Evolutionary conservation across 345 rosid species (phyloP), one percentile per base, ranked within the genome.

Genomic region (Citrus australasica): DNA sequence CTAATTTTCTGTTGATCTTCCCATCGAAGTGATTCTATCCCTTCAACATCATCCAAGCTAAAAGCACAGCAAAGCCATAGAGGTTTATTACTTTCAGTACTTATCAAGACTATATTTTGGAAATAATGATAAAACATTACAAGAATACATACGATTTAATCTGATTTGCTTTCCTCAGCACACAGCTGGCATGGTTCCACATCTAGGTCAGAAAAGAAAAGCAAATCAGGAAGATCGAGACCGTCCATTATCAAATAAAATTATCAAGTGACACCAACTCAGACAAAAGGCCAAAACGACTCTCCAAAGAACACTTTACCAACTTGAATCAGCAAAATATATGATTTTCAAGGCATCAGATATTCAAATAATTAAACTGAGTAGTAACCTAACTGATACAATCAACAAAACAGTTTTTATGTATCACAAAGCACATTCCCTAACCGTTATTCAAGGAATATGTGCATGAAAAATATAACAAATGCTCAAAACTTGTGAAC

Each of bases 11-110:
- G 91, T 79, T 95, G 98, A 86, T 95, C 98, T 80, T 95, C 98
- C 98, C 98, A 95, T 33, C 98, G 92, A 78, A 95, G 94, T 25
- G 90, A 83, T 82, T 95, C 98, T 78, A 89, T 38, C 64, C 97
- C 95, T 82, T 95, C 98, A 78, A 95, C 94, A 85, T 95, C 98
- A 85, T 93, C 95, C 80, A 83, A 71, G n/a, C 98, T 95, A 83
- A 28, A 62, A 75, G 75, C 30, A 80, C 22, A 61, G 79, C 7
- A 74, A 58, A 42, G 11, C 58, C 24, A 69, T 14, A 73, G 27
- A 25, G n/a, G 27, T 82, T 46, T 46, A 67, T 72, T 33, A 19
- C 25, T 48, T 28, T 78, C 56, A 13, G 19, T 60, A 38, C 32
- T 53, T 51, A 71, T 33, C 28, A 28, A 60, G 53, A 38, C 67